Conservation (phyloP, 768 basidiomycete species). For the Boletus edulis region DNA sequence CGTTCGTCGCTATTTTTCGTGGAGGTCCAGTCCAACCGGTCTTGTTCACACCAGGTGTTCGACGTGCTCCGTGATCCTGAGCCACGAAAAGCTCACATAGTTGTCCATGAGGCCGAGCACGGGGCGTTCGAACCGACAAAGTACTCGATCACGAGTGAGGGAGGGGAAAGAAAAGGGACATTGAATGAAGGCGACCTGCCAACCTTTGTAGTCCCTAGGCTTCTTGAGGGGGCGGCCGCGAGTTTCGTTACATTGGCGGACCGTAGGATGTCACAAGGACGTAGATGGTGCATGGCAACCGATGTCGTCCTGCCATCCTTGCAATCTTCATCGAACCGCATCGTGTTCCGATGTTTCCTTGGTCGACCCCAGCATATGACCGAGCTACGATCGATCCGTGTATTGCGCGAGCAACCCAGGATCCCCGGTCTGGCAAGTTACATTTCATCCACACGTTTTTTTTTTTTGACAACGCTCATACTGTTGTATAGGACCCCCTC, state of each 20-base stretch:
- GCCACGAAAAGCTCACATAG: neutral
- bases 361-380: no score
- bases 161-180: no score
- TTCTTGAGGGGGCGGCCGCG: neutral
- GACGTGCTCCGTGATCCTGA: neutral
- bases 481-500: no score
- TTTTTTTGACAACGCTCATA: no score
- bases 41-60: neutral
- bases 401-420: no score
- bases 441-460: no score
- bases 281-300: neutral
- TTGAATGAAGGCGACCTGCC: constrained; percentile 45
- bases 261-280: neutral
- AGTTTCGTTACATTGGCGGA: no score
- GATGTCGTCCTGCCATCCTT: neutral
- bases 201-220: neutral
- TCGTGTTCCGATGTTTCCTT: no score
- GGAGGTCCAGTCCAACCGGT: neutral
- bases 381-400: no score
- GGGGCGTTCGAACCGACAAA: neutral
- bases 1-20: neutral
- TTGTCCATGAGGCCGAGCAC: no score
- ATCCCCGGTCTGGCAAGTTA: no score
- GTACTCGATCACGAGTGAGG: neutral
- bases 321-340: no score